Evolutionary conservation across 768 basidiomycete genomes (phyloP), one percentile per base, ranked within the genome.

Genomic region (Leucosporidium creatinivorum): DNA sequence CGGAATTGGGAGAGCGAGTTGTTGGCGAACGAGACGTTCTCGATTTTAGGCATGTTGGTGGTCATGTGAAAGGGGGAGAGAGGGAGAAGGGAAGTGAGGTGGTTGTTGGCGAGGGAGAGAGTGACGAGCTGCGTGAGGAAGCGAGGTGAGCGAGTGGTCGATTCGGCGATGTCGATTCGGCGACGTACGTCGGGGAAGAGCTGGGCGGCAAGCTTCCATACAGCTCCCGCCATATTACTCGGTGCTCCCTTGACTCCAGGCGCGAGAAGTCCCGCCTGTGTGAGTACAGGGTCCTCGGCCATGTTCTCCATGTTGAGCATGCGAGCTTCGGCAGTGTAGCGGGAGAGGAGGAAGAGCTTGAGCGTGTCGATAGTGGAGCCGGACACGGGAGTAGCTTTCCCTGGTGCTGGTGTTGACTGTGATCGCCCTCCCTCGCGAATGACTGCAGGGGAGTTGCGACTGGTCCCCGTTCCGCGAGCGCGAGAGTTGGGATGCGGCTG

Each of bases 161-260:
- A 48, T 1, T 2, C 36, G 50, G 65, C 52, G 33, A 10, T 26
- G 61, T 18, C 28, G 6, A 10, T n/a, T 17, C 17, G 19, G 25
- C 62, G 68, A 74, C 81, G 63, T 73, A 89, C 90, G 64, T 85
- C 83, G 48, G 92, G 91, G 70, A 84, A 85, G 62, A 93, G 84
- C 72, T 87, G 83, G 25, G 84, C 82, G 1, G 92, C 90, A 17
- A 93, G 81, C 78, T 93, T 93, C 82, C 93, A 93, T 55, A 97
- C 86, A 15, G 93, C 91, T 8, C 87, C 84, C 0, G 88, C 86
- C 44, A 78, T 76, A 39, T 77, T 74, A 26, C 79, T 76, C 30
- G 84, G 81, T 39, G 88, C 85, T 15, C 86, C 85, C 36, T 83
- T 82, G 30, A 80, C 80, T 10, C 90, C 90, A 4, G 91, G 91